phyloP scores from a whole-genome alignment of 2,329 filamentous ascomycete genomes.

The Amauroascus verrucosus region DNA sequence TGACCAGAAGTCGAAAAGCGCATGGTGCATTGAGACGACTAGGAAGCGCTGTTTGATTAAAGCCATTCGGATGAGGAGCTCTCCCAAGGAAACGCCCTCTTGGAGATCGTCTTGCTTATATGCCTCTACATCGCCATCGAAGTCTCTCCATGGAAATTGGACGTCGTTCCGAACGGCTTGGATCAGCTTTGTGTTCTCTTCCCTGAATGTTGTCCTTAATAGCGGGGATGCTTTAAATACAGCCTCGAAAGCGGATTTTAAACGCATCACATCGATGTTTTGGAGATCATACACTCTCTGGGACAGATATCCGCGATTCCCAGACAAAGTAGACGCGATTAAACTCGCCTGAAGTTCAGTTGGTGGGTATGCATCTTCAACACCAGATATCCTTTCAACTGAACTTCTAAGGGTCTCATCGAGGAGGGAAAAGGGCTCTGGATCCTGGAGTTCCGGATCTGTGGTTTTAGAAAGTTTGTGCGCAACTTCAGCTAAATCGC shows the following conservation, averaged over 20 bases:
- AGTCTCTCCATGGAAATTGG: constrained; percentile 12
- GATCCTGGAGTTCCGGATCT: not conserved
- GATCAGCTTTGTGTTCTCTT: constrained; percentile 10
- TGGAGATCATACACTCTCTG: not conserved
- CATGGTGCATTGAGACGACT: constrained; percentile 27
- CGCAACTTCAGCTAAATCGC: not conserved
- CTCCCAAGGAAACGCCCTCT: constrained; percentile 4
- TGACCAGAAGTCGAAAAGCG: constrained; percentile 29
- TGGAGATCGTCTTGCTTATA: constrained; percentile 12
- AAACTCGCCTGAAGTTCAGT: not conserved
- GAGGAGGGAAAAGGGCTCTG: not conserved
- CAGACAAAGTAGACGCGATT: not conserved
- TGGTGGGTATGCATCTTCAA: not conserved
- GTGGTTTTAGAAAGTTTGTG: not conserved
- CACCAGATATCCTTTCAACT: not conserved
- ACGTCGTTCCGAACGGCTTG: constrained; percentile 13
- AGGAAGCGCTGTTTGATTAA: constrained; percentile 15
- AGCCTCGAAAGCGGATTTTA: constrained; percentile 10
- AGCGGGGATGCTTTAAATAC: constrained; percentile 7
- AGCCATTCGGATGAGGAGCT: constrained; percentile 13
- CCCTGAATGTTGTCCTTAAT: constrained; percentile 14
- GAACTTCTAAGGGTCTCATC: not conserved
- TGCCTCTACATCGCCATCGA: constrained; percentile 10
- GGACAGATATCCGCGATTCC: not conserved
- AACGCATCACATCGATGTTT: not conserved